Evolutionary conservation across 2,329 filamentous ascomycete species (phyloP).

Genomic region (Peltaster fructicola): DNA sequence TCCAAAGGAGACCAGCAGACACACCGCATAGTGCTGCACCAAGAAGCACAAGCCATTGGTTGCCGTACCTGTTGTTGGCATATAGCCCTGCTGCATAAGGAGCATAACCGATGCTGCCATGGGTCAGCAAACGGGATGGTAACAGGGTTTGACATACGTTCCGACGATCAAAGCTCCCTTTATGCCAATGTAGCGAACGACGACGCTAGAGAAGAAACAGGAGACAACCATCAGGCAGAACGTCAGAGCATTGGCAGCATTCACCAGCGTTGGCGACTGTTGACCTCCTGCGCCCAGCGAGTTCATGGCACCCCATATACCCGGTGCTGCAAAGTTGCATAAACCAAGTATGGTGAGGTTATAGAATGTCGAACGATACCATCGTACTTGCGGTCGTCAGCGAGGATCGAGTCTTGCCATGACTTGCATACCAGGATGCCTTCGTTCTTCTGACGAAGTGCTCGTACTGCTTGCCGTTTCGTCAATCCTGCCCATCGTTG

Average conservation of each 20-base stretch:
- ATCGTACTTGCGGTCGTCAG: no score
- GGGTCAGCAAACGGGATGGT: no score
- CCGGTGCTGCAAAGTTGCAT: slow-evolving; percentile 52
- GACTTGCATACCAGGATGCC: no score
- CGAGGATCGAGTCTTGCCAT: no score
- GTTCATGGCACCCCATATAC: slow-evolving; percentile 56
- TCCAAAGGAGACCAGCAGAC: slow-evolving; percentile 58
- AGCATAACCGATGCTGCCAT: slow-evolving; percentile 46
- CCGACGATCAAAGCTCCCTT: slow-evolving; percentile 40
- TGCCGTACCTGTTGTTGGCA: slow-evolving; percentile 52
- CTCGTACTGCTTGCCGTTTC: no score
- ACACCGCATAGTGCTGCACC: slow-evolving; percentile 53
- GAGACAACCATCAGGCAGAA: slow-evolving; percentile 59
- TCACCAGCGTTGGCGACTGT: slow-evolving; percentile 47
- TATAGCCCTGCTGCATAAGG: slow-evolving; percentile 56
- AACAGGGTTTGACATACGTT: no score
- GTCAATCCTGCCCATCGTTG: no score
- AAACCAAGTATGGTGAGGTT: slow-evolving; percentile 55
- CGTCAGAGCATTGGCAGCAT: slow-evolving; percentile 51
- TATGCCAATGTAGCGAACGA: slow-evolving; percentile 52
- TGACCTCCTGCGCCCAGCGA: slow-evolving; percentile 52
- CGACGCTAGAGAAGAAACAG: slow-evolving; percentile 45
- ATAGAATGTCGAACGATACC: slow-evolving; percentile 55
- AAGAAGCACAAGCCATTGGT: slow-evolving; percentile 49
- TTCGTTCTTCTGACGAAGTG: no score